Conservation (phyloP, 2,329 filamentous ascomycete genomes). For the Chaetomiaceae sp. region DNA sequence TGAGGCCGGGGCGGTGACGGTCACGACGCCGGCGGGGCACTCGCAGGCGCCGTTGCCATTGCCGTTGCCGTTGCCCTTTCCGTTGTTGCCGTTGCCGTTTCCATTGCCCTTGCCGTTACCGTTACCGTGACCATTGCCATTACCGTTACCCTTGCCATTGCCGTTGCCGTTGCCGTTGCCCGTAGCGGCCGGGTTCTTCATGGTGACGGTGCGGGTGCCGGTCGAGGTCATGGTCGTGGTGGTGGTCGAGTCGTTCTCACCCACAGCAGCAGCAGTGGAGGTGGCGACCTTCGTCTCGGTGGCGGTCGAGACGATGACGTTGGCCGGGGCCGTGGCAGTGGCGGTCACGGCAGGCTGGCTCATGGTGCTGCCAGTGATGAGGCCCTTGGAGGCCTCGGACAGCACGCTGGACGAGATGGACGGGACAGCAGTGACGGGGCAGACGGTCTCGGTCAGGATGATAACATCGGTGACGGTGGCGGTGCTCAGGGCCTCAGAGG, state of each 20-base stretch:
- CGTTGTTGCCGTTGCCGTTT: not conserved
- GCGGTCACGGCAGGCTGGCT: conserved; percentile 32
- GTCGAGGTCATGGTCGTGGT: conserved; percentile 26
- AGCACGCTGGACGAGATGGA: conserved; percentile 37
- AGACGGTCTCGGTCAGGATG: conserved; percentile 37
- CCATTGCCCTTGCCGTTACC: not conserved
- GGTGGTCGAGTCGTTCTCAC: conserved; percentile 21
- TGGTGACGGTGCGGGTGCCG: conserved; percentile 27
- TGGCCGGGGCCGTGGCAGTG: conserved; percentile 9
- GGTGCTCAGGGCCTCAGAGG: conserved; percentile 28
- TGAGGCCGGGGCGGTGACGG: conserved; percentile 18
- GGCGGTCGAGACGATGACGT: conserved; percentile 12
- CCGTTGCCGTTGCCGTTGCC: conserved; percentile 9
- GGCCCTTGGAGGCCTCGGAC: conserved; percentile 29
- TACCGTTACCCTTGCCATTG: conserved; percentile 7
- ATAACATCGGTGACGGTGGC: conserved; percentile 37
- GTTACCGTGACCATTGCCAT: conserved; percentile 5
- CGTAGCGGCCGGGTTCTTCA: conserved; percentile 18
- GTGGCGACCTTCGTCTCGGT: conserved; percentile 22
- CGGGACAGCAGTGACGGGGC: conserved; percentile 38
- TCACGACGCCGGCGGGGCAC: conserved; percentile 7
- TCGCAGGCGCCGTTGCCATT: not conserved
- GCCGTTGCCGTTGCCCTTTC: conserved; percentile 1
- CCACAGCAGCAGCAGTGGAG: conserved; percentile 6
- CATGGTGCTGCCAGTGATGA: conserved; percentile 36